Percentiles rank a stretch among this genome's conserved stretches.
Conservation (phyloP, 805 yeast genomes). For the Ogataea corticis region DNA sequence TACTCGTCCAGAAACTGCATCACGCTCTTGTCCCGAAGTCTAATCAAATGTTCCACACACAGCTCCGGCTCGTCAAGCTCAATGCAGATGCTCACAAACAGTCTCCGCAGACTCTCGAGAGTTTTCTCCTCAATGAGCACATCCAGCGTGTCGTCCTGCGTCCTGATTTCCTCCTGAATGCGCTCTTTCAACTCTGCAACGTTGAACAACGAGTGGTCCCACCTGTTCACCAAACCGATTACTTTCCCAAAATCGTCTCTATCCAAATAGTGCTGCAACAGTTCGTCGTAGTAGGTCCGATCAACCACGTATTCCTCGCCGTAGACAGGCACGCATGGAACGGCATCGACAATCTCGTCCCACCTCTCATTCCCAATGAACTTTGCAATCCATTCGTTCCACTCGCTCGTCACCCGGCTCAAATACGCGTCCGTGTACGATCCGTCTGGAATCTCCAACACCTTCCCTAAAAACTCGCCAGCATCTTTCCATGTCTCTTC, state of each 20-base stretch:
- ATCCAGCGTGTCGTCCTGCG: slow-evolving; percentile 19
- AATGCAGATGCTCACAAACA: slow-evolving; percentile 55
- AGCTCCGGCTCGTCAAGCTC: slow-evolving; percentile 55
- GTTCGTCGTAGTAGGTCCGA: slow-evolving; percentile 43
- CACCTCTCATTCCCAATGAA: slow-evolving; percentile 51
- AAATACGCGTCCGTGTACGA: slow-evolving; percentile 22
- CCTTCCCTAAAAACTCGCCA: slow-evolving; percentile 46
- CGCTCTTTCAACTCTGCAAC: slow-evolving; percentile 41
- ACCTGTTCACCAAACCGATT: slow-evolving; percentile 43
- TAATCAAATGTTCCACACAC: slow-evolving; percentile 66
- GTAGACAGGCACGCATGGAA: slow-evolving; percentile 51
- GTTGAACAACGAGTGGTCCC: slow-evolving; percentile 63
- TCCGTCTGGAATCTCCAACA: slow-evolving; percentile 33
- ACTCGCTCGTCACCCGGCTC: slow-evolving; percentile 40
- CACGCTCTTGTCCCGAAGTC: slow-evolving; percentile 52
- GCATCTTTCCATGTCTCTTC: slow-evolving; percentile 57
- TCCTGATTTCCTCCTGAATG: slow-evolving; percentile 48
- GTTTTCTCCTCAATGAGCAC: slow-evolving; percentile 1
- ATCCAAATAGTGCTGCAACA: slow-evolving; percentile 48
- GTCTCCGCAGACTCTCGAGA: slow-evolving; percentile 38
- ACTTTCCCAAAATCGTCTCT: slow-evolving; percentile 39
- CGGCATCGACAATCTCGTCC: slow-evolving; percentile 44
- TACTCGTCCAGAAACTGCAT: slow-evolving; percentile 59
- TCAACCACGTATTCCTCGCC: slow-evolving; percentile 30
- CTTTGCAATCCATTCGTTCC: slow-evolving; percentile 65